These are phyloP conservation scores for Thuja plicata DNA, from an alignment of 83 land plant species.

Conservation along the genomic window DNA sequence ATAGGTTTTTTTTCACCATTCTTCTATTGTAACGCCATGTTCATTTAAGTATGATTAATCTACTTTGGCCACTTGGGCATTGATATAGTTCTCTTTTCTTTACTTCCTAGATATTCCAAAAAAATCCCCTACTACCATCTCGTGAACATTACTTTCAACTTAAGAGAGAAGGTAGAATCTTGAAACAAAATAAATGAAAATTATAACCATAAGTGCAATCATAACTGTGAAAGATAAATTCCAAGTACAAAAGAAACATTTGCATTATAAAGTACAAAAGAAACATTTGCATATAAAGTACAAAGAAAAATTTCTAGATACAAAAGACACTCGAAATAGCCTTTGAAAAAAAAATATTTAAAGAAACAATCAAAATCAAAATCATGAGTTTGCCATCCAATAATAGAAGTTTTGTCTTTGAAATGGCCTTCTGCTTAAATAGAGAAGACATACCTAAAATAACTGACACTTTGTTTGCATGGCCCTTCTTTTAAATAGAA, in stretches of 20 bases:
- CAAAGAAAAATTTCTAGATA: neutral
- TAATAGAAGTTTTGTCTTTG: neutral
- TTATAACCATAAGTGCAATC: neutral
- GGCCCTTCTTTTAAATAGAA: neutral
- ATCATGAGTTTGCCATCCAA: neutral
- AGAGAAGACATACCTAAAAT: slow-evolving; percentile 55
- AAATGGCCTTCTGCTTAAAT: neutral
- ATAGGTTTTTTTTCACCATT: neutral
- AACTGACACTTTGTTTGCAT: slow-evolving; percentile 43
- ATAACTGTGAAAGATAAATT: neutral
- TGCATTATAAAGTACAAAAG: neutral
- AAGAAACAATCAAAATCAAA: neutral
- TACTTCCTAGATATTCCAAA: neutral
- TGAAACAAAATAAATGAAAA: neutral
- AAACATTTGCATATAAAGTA: neutral
- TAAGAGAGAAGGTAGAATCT: neutral
- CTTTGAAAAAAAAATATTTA: neutral
- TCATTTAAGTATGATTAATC: neutral
- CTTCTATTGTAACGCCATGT: neutral
- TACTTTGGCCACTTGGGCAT: neutral
- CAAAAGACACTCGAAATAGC: neutral
- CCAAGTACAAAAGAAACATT: neutral
- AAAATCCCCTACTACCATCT: neutral
- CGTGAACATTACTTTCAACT: neutral
- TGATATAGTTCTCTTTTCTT: neutral